These are phyloP conservation scores for Ustilago sp. DNA, from an alignment of 1,284 basidiomycete species.

Conservation along the genomic window DNA sequence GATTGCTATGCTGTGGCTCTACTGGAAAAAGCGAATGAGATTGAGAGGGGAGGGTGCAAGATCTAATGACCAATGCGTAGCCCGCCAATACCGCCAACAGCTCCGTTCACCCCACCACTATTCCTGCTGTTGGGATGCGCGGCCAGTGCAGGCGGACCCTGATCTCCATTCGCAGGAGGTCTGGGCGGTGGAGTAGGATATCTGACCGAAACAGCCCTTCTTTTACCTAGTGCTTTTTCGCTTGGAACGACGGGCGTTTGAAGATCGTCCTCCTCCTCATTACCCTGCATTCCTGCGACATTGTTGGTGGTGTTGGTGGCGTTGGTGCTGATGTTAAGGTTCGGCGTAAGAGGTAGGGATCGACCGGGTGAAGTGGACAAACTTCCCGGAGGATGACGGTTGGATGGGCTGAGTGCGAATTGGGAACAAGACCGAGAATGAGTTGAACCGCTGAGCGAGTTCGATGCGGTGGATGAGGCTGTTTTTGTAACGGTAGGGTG, in stretches of 20 bases:
- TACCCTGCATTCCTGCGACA: neutral
- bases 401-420: slow-evolving; percentile 5
- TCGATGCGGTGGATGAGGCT: slow-evolving; percentile 9
- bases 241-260: slow-evolving; percentile 55
- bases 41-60: neutral
- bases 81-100: slow-evolving; percentile 8
- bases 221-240: slow-evolving; percentile 62
- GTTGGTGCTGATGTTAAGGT: slow-evolving; percentile 13
- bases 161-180: neutral
- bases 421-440: slow-evolving; percentile 3
- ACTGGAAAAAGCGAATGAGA: neutral
- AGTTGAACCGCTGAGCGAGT: neutral
- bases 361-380: neutral
- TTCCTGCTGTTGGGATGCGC: slow-evolving; percentile 7
- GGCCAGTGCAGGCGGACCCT: slow-evolving; percentile 2
- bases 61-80: slow-evolving; percentile 5
- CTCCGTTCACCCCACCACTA: slow-evolving; percentile 4
- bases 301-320: neutral
- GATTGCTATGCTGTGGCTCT: no score
- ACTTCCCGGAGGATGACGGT: neutral
- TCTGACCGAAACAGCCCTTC: slow-evolving; percentile 42
- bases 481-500: neutral
- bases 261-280: slow-evolving; percentile 44
- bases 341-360: slow-evolving; percentile 23
- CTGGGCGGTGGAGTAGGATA: slow-evolving; percentile 29